A percentile compares a stretch with the other conserved stretches of the same genome.
phyloP scores from a whole-genome alignment of 768 basidiomycete genomes.

The Amanita pallidorosea region DNA sequence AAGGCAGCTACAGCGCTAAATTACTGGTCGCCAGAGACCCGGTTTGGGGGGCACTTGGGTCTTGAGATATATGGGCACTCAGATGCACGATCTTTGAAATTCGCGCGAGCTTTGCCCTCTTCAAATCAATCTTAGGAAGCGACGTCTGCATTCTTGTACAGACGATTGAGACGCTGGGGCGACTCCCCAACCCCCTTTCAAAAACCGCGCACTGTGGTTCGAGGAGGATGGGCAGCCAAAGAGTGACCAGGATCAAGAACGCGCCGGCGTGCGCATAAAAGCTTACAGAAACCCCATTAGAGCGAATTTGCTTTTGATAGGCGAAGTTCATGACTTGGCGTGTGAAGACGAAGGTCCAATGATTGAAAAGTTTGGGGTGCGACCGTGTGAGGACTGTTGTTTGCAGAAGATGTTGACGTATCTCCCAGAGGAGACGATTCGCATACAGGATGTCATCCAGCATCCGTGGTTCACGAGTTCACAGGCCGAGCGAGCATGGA shows the following conservation, averaged over 20 bases:
- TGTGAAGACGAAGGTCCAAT: not conserved
- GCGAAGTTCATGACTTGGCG: not conserved
- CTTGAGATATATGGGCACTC: constrained; percentile 26
- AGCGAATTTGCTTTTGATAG: not conserved
- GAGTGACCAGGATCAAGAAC: constrained; percentile 14
- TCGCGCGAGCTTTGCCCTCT: constrained; percentile 28
- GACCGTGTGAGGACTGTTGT: constrained; percentile 18
- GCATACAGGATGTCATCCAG: constrained; percentile 20
- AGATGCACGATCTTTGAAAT: constrained; percentile 33
- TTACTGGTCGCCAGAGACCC: constrained; percentile 25
- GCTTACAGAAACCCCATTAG: constrained; percentile 2
- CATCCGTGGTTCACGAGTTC: no score
- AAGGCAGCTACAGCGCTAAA: constrained; percentile 18
- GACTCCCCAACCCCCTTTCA: constrained; percentile 26
- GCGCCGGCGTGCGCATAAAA: constrained; percentile 12
- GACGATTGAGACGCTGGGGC: constrained; percentile 25
- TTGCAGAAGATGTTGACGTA: constrained; percentile 29
- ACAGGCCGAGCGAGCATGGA: no score
- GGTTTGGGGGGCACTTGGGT: constrained; percentile 19
- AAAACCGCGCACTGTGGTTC: constrained; percentile 21
- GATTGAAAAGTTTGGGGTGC: not conserved
- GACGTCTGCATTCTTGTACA: constrained; percentile 20
- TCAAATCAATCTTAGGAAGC: constrained; percentile 24
- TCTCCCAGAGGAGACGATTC: constrained; percentile 31
- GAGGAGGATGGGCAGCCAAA: constrained; percentile 24